These are phyloP conservation scores for Isoetes taiwanensis DNA, from an alignment of 75 land plant genomes.

Conservation along the genomic window DNA sequence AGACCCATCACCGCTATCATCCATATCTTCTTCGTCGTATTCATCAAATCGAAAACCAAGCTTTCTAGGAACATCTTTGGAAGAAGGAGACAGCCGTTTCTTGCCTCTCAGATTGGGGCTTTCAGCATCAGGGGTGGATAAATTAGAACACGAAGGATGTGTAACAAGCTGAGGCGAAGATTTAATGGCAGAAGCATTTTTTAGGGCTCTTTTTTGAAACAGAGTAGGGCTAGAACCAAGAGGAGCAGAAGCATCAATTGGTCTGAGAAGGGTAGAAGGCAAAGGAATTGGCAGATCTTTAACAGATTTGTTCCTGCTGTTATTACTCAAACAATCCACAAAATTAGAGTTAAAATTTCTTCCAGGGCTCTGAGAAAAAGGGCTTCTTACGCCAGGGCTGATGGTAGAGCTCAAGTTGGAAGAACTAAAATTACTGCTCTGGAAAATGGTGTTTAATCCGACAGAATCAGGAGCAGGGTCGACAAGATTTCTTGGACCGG, in stretches of 20 bases:
- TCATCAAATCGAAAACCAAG: background rate
- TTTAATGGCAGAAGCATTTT: too few species aligned
- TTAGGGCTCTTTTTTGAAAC: background rate
- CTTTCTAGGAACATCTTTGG: background rate
- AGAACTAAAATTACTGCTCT: too few species aligned
- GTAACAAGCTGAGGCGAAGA: background rate
- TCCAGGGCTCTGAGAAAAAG: too few species aligned
- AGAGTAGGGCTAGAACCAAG: background rate
- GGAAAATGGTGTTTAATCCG: too few species aligned
- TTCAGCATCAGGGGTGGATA: background rate
- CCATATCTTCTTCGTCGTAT: background rate
- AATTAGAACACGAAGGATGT: background rate
- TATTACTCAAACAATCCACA: too few species aligned
- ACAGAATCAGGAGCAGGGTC: too few species aligned
- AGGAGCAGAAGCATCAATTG: background rate
- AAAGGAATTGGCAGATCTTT: background rate
- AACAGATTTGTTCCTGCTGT: background rate
- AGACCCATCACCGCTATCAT: conserved; percentile 5
- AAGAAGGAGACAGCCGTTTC: background rate
- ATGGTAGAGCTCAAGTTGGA: background rate
- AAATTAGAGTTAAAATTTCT: too few species aligned
- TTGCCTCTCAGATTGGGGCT: conserved; percentile 1
- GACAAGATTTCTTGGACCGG: too few species aligned
- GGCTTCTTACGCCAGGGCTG: too few species aligned
- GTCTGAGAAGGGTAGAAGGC: background rate